Conservation (phyloP, 345 rosid genomes). For the Aquilaria sinensis region DNA sequence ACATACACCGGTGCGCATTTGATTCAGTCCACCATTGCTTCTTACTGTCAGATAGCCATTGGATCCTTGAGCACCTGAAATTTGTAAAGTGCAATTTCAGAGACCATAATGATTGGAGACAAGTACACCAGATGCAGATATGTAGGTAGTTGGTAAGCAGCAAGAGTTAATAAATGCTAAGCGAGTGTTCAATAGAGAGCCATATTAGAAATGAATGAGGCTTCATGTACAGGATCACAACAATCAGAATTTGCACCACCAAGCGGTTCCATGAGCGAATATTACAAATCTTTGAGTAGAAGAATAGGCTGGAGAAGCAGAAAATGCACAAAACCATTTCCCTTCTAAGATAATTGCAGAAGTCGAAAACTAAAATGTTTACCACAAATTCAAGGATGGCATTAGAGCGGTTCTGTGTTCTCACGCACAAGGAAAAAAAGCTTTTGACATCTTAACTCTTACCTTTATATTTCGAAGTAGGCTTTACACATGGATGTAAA, state of each 20-base stretch:
- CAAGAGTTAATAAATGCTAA: background rate
- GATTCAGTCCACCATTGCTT: constrained; percentile 96
- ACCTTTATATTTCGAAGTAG: constrained; percentile 63
- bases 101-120: constrained; percentile 1
- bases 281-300: background rate
- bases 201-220: too few relatives aligned
- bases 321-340: background rate
- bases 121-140: background rate
- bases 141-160: background rate
- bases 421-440: background rate
- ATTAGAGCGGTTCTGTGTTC: background rate
- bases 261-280: too few relatives aligned
- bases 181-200: too few relatives aligned
- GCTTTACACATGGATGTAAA: constrained; percentile 65
- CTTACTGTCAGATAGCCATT: constrained; percentile 67
- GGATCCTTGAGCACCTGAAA: constrained; percentile 46
- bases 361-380: too few relatives aligned
- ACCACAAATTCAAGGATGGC: background rate
- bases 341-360: too few relatives aligned
- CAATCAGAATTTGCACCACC: too few relatives aligned
- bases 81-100: constrained; percentile 13
- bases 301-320: background rate
- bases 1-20: constrained; percentile 98
- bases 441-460: background rate
- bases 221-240: too few relatives aligned